A percentile compares a stretch with the other conserved stretches of the same genome.
phyloP scores from a whole-genome alignment of 129 eudicot species.

The Sambucus nigra region DNA sequence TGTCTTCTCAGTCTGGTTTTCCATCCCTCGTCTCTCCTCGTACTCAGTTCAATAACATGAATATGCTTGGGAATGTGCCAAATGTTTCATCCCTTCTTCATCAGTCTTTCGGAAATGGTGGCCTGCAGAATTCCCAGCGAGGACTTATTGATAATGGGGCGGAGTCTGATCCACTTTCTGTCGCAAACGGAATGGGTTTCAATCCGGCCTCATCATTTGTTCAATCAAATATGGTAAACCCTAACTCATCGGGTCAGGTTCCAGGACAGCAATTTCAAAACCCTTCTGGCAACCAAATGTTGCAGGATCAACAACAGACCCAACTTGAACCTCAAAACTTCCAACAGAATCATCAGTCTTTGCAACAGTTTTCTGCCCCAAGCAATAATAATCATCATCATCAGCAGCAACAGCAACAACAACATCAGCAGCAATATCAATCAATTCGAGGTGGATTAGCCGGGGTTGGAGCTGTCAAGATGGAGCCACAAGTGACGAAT shows the following conservation, averaged over 20 bases:
- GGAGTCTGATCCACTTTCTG: conserved; percentile 60
- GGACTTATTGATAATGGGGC: conserved; percentile 66
- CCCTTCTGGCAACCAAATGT: conserved; percentile 52
- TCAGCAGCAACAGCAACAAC: conserved; percentile 45
- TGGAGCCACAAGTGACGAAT: conserved; percentile 59
- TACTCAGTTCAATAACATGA: conserved; percentile 68
- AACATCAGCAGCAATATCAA: conserved; percentile 59
- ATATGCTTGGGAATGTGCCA: conserved; percentile 75
- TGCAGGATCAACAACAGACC: conserved; percentile 60
- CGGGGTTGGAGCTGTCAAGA: conserved; percentile 64
- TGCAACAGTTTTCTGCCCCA: conserved; percentile 41
- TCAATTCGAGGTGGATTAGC: conserved; percentile 59
- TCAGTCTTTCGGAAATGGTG: conserved; percentile 73
- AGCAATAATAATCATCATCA: conserved; percentile 32
- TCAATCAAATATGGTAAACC: conserved; percentile 37
- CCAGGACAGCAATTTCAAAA: conserved; percentile 65
- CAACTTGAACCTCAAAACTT: conserved; percentile 54
- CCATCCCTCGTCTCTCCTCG: conserved; percentile 68
- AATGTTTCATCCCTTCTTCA: conserved; percentile 74
- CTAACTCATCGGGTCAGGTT: conserved; percentile 40
- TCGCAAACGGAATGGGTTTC: conserved; percentile 80
- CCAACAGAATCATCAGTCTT: conserved; percentile 56
- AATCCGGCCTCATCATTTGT: conserved; percentile 51
- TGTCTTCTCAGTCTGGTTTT: conserved; percentile 64
- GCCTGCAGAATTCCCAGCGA: conserved; percentile 43